Evolutionary conservation across 805 yeast species (phyloP), one percentile per base, ranked within the genome.

Genomic region (Candida patagonica): DNA sequence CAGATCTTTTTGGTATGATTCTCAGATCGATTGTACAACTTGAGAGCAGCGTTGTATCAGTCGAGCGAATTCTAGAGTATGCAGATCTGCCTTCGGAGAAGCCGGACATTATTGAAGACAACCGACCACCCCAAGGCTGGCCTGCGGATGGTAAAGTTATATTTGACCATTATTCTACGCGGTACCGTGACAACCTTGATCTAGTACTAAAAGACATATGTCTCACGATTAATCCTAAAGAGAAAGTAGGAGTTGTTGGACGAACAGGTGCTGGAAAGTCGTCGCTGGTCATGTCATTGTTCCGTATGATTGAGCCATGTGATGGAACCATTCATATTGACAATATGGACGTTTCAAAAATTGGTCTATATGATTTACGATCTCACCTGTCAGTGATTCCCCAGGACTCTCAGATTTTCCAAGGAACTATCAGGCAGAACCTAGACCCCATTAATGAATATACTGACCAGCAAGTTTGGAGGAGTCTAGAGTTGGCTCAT

Each of bases 11-110:
- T 62, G 82, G 82, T 56, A 84, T 92, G 87, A 82, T 87, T 59
- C 94, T 88, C 26, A 71, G 94, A 66, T 80, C 83, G 86, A 77
- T 94, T 5, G 96, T 87, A 38, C 95, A 85, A 53, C 86, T 87
- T 35, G 97, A 88, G 60, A 83, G 95, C 4, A 84, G 82, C 59
- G 84, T 87, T 61, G 96, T 88, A 25, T 79, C 92, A 7, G 92
- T 87, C 27, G 96, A 88, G 62, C 76, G 35, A 13, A 48, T 48
- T 10, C 47, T 61, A 29, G 52, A 52, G 40, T 53, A 61, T 41
- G 60, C 58, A 20, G 57, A 60, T 25, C 46, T 61, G 41, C 47
- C 50, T 15, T 54, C 56, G 47, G 96, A 87, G 62, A 94, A 92
- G 9, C 80, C 83, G 1, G 76, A 69, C 40, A 58, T 76, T 17